Evolutionary conservation across 768 basidiomycete species (phyloP).

Genomic region (Mycena vitilis): DNA sequence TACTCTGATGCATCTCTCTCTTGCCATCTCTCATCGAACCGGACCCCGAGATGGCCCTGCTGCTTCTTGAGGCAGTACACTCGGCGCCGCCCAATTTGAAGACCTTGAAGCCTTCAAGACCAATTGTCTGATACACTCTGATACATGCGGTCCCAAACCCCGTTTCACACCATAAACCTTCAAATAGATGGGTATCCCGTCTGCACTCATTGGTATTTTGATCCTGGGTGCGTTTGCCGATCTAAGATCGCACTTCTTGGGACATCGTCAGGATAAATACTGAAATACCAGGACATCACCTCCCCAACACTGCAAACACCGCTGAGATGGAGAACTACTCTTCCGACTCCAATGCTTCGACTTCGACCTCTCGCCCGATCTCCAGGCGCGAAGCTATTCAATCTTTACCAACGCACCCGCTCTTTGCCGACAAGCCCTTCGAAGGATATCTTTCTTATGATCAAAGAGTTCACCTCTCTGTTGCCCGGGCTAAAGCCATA

Average conservation of each 20-base stretch:
- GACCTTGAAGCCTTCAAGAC: too few relatives aligned
- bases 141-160: too few relatives aligned
- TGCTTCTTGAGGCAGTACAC: too few relatives aligned
- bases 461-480: slow-evolving; percentile 7
- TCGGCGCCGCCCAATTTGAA: too few relatives aligned
- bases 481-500: slow-evolving; percentile 16
- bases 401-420: slow-evolving; percentile 1
- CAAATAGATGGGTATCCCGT: too few relatives aligned
- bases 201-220: too few relatives aligned
- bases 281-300: neutral
- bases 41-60: too few relatives aligned
- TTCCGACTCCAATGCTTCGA: neutral
- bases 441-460: slow-evolving; percentile 19
- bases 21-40: too few relatives aligned
- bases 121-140: slow-evolving; percentile 4
- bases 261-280: neutral
- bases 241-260: neutral
- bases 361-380: neutral
- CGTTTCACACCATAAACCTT: too few relatives aligned
- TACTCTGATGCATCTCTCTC: too few relatives aligned
- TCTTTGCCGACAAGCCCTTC: slow-evolving; percentile 16
- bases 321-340: neutral
- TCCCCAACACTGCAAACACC: neutral
- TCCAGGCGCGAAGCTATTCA: slow-evolving; percentile 11
- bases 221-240: neutral